These are phyloP conservation scores for Tolypocladium ophioglossoides DNA, from an alignment of 2,329 filamentous ascomycete species.

Conservation along the genomic window DNA sequence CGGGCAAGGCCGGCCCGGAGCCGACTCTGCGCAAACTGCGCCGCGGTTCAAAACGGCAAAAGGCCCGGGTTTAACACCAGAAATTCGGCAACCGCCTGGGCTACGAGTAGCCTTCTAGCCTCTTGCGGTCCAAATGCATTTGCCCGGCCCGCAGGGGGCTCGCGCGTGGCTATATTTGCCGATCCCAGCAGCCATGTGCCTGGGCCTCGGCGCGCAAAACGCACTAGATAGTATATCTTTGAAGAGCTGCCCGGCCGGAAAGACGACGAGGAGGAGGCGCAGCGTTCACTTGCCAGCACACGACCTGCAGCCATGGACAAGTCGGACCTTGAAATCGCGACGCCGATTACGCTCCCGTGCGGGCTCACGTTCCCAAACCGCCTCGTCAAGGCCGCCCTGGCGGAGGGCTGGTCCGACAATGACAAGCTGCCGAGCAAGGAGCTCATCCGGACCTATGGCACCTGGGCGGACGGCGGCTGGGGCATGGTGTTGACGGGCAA, in stretches of 20 bases:
- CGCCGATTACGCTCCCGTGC: slow-evolving; percentile 40
- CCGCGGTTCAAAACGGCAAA: neutral
- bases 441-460: slow-evolving; percentile 33
- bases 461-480: slow-evolving; percentile 45
- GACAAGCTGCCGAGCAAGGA: slow-evolving; percentile 31
- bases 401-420: slow-evolving; percentile 29
- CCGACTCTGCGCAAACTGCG: neutral
- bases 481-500: slow-evolving; percentile 42
- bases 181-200: neutral
- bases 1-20: neutral
- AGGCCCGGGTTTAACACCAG: neutral
- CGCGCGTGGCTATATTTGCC: neutral
- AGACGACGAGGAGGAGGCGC: too few species aligned
- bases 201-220: neutral
- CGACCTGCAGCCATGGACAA: neutral
- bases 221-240: neutral
- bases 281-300: neutral
- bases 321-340: slow-evolving; percentile 3
- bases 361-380: slow-evolving; percentile 46
- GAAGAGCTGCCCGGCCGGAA: neutral
- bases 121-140: neutral
- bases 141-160: neutral
- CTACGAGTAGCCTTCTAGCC: neutral
- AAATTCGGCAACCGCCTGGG: neutral
- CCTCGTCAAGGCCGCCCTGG: slow-evolving; percentile 40